Conservation (phyloP, 140 eudicot genomes). For the Anethum foeniculum region DNA sequence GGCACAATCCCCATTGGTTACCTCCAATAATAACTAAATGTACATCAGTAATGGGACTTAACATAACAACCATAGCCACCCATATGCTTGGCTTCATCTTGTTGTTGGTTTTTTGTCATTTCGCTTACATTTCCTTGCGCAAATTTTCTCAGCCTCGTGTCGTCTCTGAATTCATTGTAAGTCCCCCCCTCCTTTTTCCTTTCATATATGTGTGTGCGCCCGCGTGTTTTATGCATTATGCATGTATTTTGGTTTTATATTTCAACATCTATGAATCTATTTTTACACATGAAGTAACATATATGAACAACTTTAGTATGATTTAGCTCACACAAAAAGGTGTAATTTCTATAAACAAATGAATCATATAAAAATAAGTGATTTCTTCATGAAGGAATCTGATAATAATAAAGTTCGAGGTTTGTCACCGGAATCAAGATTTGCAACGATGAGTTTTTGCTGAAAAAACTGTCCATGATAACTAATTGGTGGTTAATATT, state of each 20-base stretch:
- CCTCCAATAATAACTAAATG: constrained; percentile 20
- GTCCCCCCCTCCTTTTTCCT: not conserved
- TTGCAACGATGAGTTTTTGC: too few relatives aligned
- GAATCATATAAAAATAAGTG: too few relatives aligned
- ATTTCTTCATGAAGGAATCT: too few relatives aligned
- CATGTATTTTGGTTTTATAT: not conserved
- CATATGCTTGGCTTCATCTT: constrained; percentile 61
- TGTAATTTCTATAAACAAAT: too few relatives aligned
- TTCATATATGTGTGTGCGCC: not conserved
- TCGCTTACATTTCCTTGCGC: constrained; percentile 52
- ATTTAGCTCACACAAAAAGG: too few relatives aligned
- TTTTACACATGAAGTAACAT: too few relatives aligned
- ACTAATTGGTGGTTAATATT: too few relatives aligned
- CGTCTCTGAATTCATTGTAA: constrained; percentile 71
- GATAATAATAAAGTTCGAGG: not conserved
- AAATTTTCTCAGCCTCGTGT: constrained; percentile 74
- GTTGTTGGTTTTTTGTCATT: constrained; percentile 50
- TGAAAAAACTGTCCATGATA: too few relatives aligned
- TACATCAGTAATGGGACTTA: constrained; percentile 30
- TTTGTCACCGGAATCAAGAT: too few relatives aligned
- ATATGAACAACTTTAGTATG: too few relatives aligned
- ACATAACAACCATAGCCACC: constrained; percentile 51
- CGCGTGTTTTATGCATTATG: too few relatives aligned
- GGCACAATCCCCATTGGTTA: constrained; percentile 5
- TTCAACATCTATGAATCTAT: too few relatives aligned